A percentile compares a stretch with the other conserved stretches of the same genome.
These are phyloP conservation scores for Pseudocercospora fuligena DNA, from an alignment of 2,329 filamentous ascomycete species.

Conservation along the genomic window DNA sequence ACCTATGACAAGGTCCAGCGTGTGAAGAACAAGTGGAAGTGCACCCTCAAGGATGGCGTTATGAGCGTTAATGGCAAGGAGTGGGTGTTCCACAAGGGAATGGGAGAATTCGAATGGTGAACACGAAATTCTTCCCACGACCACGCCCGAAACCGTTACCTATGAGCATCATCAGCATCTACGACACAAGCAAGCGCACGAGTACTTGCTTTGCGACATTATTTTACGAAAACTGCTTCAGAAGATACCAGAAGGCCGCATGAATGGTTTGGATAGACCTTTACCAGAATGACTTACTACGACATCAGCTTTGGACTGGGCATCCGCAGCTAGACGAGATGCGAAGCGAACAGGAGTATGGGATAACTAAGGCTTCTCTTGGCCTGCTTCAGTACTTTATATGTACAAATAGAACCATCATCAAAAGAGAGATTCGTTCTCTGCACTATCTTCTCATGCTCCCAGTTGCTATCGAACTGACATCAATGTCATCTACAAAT, in stretches of 20 bases:
- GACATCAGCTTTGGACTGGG: not conserved
- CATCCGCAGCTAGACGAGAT: not conserved
- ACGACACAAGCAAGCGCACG: not conserved
- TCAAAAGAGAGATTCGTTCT: not conserved
- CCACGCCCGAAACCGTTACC: not conserved
- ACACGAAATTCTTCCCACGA: not conserved
- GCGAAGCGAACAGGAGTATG: not conserved
- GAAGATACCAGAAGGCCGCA: slow-evolving; percentile 2
- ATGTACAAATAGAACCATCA: slow-evolving; percentile 6
- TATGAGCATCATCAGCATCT: slow-evolving; percentile 9
- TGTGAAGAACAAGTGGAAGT: slow-evolving; percentile 98
- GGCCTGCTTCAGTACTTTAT: slow-evolving; percentile 6
- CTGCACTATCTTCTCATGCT: not conserved
- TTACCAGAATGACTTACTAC: slow-evolving; percentile 9
- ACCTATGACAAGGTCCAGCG: slow-evolving; percentile 99
- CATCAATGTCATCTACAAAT: not conserved
- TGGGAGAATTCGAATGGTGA: slow-evolving; percentile 97
- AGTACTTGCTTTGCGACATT: slow-evolving; percentile 1
- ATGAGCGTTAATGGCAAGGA: slow-evolving; percentile 92
- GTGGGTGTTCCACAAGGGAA: slow-evolving; percentile 94
- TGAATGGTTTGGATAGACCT: slow-evolving; percentile 7
- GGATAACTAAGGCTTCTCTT: not conserved
- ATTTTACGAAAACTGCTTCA: slow-evolving; percentile 3
- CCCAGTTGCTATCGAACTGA: not conserved
- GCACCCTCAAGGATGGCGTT: slow-evolving; percentile 94